Evolutionary conservation across 768 basidiomycete genomes (phyloP).

Genomic region (Paxillus ammoniavirescens): DNA sequence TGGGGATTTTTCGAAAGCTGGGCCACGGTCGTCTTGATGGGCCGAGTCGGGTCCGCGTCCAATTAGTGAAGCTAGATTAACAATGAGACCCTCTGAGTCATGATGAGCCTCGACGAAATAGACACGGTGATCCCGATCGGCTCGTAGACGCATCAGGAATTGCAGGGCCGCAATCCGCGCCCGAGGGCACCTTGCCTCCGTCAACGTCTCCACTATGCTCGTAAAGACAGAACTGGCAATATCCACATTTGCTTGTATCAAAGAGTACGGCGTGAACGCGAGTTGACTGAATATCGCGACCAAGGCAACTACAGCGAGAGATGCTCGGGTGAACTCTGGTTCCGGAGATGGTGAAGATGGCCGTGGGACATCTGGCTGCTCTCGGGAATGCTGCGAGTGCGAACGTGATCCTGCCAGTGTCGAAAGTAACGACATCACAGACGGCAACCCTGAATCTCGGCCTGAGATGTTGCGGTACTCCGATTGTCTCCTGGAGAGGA

Average conservation of each 20-base stretch:
- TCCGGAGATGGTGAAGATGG: slow-evolving; percentile 29
- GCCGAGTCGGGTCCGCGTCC: slow-evolving; percentile 41
- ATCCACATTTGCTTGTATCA: slow-evolving; percentile 43
- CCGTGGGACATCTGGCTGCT: slow-evolving; percentile 33
- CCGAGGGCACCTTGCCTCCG: slow-evolving; percentile 47
- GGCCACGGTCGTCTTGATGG: slow-evolving; percentile 27
- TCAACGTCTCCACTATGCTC: slow-evolving; percentile 47
- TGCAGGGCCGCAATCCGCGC: slow-evolving; percentile 75
- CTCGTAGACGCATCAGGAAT: slow-evolving; percentile 85
- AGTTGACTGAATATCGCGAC: slow-evolving; percentile 69
- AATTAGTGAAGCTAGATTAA: slow-evolving; percentile 62
- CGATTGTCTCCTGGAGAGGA: slow-evolving; percentile 56
- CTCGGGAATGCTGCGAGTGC: slow-evolving; percentile 49
- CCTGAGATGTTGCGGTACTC: slow-evolving; percentile 45
- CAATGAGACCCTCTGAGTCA: slow-evolving; percentile 57
- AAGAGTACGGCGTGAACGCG: slow-evolving; percentile 62
- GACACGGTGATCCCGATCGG: slow-evolving; percentile 85
- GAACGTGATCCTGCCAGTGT: slow-evolving; percentile 64
- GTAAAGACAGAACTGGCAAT: slow-evolving; percentile 56
- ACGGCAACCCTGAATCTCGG: slow-evolving; percentile 50
- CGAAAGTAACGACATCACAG: slow-evolving; percentile 62
- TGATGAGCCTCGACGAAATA: slow-evolving; percentile 59
- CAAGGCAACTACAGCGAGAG: slow-evolving; percentile 62
- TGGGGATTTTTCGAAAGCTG: slow-evolving; percentile 18
- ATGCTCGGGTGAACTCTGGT: slow-evolving; percentile 41